These are phyloP conservation scores for Hansenula lynferdii DNA, from an alignment of 1,139 yeast species.

Conservation along the genomic window DNA sequence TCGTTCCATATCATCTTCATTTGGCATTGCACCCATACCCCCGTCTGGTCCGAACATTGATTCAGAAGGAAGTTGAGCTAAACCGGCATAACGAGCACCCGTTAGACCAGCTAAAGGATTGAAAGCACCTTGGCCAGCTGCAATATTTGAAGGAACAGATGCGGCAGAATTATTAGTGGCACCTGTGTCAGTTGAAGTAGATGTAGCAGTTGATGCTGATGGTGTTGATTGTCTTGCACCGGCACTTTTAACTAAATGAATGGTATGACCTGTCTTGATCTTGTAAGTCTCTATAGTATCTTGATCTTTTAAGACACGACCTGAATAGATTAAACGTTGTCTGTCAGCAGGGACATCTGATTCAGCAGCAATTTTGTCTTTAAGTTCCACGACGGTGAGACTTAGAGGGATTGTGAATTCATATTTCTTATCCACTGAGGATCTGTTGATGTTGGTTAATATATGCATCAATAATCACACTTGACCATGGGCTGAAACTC, in stretches of 20 bases:
- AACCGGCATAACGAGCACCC: constrained; percentile 95
- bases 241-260: constrained; percentile 75
- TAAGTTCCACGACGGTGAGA: constrained; percentile 63
- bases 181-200: constrained; percentile 14
- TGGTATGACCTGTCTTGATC: constrained; percentile 78
- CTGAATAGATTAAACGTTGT: constrained; percentile 89
- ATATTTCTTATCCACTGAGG: constrained; percentile 77
- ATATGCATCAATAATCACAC: neutral
- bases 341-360: constrained; percentile 66
- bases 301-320: constrained; percentile 83
- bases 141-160: constrained; percentile 63
- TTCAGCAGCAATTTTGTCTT: constrained; percentile 53
- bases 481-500: constrained; percentile 2
- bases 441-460: constrained; percentile 9
- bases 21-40: constrained; percentile 71
- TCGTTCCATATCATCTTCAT: constrained; percentile 64
- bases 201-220: constrained; percentile 20
- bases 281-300: constrained; percentile 75
- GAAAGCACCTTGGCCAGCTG: constrained; percentile 86
- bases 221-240: constrained; percentile 38
- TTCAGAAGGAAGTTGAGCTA: constrained; percentile 80
- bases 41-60: constrained; percentile 95
- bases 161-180: neutral
- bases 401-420: constrained; percentile 51
- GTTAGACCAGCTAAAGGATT: constrained; percentile 90